Percentiles rank a stretch among this genome's conserved stretches.
phyloP scores from a whole-genome alignment of 2,329 filamentous ascomycete genomes.

The Grosmannia serpens region DNA sequence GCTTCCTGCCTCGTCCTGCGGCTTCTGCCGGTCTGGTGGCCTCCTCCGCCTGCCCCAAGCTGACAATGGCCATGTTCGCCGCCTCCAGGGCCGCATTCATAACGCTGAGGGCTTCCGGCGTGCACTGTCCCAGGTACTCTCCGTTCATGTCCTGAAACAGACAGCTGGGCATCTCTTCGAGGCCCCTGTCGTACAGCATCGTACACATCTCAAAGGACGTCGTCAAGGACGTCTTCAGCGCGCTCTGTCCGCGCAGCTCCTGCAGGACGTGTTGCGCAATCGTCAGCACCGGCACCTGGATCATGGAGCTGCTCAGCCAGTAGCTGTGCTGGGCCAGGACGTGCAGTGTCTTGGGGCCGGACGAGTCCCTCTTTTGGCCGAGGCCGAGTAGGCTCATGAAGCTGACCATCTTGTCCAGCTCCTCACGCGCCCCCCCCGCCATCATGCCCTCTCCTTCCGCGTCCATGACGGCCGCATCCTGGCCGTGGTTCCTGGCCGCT shows the following conservation, averaged over 20 bases:
- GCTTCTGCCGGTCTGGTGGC: too few species aligned
- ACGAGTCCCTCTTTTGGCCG: neutral
- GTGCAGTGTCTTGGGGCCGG: neutral
- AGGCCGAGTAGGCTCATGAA: neutral
- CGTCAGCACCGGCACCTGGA: neutral
- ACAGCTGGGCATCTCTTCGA: neutral
- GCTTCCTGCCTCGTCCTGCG: neutral
- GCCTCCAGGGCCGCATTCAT: neutral
- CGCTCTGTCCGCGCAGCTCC: neutral
- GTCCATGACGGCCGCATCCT: neutral
- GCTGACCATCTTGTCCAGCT: neutral
- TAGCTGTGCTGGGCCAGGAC: neutral
- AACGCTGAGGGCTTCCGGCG: neutral
- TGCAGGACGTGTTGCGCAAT: neutral
- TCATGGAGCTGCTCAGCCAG: neutral
- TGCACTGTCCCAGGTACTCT: neutral
- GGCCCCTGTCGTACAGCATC: neutral
- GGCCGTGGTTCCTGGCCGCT: neutral
- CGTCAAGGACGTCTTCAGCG: neutral
- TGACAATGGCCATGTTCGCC: neutral
- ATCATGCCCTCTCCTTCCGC: neutral
- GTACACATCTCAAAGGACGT: neutral
- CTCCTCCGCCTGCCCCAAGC: neutral
- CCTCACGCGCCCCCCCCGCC: neutral
- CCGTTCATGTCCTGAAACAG: neutral